Evolutionary conservation across 2,329 filamentous ascomycete species (phyloP).

Genomic region (Penicillium digitatum): DNA sequence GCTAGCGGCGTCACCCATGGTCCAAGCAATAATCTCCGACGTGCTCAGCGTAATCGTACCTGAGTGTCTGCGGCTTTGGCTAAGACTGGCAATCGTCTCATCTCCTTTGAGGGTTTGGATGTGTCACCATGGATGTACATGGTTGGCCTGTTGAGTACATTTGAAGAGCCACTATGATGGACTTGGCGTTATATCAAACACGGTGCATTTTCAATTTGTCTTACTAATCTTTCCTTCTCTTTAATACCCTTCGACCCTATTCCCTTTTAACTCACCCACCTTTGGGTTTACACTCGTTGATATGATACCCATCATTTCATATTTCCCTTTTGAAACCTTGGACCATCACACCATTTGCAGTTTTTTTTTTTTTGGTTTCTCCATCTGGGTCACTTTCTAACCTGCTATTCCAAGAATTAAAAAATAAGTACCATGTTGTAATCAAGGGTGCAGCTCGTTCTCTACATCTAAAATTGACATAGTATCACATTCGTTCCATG

Average conservation of each 20-base stretch:
- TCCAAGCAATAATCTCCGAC: background rate
- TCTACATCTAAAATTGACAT: background rate
- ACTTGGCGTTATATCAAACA: background rate
- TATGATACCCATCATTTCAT: slow-evolving; percentile 5
- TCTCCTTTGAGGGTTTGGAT: background rate
- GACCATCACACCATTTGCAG: background rate
- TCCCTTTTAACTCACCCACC: background rate
- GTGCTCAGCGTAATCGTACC: background rate
- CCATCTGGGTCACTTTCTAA: background rate
- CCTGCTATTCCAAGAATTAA: background rate
- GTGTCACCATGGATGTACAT: background rate
- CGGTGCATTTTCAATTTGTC: background rate
- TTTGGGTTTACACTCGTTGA: background rate
- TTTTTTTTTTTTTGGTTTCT: too few species aligned
- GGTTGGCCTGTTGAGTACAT: background rate
- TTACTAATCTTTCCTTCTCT: background rate
- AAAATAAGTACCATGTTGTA: too few species aligned
- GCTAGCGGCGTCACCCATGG: background rate
- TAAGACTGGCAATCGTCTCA: background rate
- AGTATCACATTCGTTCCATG: background rate
- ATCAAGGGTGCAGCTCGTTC: background rate
- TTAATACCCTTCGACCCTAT: background rate
- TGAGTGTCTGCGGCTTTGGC: background rate
- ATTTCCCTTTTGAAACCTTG: background rate
- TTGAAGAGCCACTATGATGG: background rate